These are phyloP conservation scores for Neltuma alba DNA, from an alignment of 306 rosid species.

Conservation along the genomic window DNA sequence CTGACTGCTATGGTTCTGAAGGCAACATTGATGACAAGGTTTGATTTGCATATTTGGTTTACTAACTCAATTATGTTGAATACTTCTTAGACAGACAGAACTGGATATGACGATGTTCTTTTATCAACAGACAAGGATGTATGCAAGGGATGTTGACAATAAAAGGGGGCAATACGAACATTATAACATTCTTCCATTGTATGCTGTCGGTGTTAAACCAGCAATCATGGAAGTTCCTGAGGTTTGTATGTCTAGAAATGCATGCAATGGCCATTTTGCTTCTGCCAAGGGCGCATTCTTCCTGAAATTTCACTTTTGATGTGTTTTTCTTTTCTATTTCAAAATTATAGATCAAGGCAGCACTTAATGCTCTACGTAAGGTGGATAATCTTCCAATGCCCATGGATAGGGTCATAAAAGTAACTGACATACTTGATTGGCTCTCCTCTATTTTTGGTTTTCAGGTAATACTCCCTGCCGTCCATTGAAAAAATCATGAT, in stretches of 20 bases:
- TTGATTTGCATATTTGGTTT: constrained; percentile 14
- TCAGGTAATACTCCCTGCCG: constrained; percentile 49
- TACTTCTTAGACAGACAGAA: constrained; percentile 9
- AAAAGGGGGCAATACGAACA: constrained; percentile 55
- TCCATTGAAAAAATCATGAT: neutral
- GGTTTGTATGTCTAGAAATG: constrained; percentile 41
- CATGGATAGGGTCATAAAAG: constrained; percentile 52
- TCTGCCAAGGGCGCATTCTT: neutral
- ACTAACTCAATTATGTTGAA: constrained; percentile 7
- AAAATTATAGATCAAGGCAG: constrained; percentile 61
- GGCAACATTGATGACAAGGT: constrained; percentile 48
- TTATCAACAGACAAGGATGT: constrained; percentile 50
- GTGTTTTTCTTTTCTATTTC: constrained; percentile 22
- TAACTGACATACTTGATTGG: constrained; percentile 70
- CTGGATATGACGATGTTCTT: constrained; percentile 30
- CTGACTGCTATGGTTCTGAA: constrained; percentile 48
- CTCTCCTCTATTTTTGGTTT: constrained; percentile 64
- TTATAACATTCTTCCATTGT: constrained; percentile 71
- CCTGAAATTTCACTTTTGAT: neutral
- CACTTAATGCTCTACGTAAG: constrained; percentile 52
- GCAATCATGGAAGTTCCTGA: constrained; percentile 73
- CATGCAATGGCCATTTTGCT: neutral
- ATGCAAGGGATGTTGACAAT: constrained; percentile 54
- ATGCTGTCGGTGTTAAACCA: constrained; percentile 66
- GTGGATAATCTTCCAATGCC: constrained; percentile 69